Evolutionary conservation across 2,329 filamentous ascomycete genomes (phyloP).

Genomic region (Tolypocladium cylindrosporum): DNA sequence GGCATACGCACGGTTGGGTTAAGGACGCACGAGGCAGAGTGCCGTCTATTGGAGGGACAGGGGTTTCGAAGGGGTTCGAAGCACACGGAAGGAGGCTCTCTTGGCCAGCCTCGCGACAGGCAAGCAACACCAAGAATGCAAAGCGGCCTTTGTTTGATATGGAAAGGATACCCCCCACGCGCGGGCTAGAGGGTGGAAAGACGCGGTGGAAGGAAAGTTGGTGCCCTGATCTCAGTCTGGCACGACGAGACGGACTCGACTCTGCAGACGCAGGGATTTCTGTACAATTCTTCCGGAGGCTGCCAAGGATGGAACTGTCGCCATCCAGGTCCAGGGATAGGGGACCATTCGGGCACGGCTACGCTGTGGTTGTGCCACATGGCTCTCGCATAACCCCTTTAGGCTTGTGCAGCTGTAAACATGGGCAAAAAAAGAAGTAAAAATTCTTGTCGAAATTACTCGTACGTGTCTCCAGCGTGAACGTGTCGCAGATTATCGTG

Average conservation of each 20-base stretch:
- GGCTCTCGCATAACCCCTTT: slow-evolving; percentile 6
- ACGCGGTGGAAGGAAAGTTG: neutral
- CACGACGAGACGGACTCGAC: neutral
- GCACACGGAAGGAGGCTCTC: slow-evolving; percentile 10
- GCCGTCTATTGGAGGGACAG: slow-evolving; percentile 11
- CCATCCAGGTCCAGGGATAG: slow-evolving; percentile 1
- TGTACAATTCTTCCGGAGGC: slow-evolving; percentile 19
- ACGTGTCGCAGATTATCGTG: neutral
- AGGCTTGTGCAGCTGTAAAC: slow-evolving; percentile 16
- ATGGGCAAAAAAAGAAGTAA: slow-evolving; percentile 27
- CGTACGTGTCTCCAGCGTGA: neutral
- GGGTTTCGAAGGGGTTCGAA: neutral
- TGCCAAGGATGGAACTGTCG: neutral
- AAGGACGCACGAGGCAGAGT: slow-evolving; percentile 9
- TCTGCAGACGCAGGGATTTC: slow-evolving; percentile 6
- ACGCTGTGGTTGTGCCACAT: neutral
- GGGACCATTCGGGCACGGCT: neutral
- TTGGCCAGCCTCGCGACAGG: slow-evolving; percentile 15
- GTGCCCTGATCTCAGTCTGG: neutral
- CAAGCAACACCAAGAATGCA: slow-evolving; percentile 23
- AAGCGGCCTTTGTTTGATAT: slow-evolving; percentile 9
- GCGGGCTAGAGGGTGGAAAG: neutral
- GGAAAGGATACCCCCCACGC: neutral
- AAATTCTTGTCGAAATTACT: slow-evolving; percentile 10
- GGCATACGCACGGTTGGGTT: slow-evolving; percentile 7